Evolutionary conservation across 768 basidiomycete genomes (phyloP).

Genomic region (Termitomyces sp.): DNA sequence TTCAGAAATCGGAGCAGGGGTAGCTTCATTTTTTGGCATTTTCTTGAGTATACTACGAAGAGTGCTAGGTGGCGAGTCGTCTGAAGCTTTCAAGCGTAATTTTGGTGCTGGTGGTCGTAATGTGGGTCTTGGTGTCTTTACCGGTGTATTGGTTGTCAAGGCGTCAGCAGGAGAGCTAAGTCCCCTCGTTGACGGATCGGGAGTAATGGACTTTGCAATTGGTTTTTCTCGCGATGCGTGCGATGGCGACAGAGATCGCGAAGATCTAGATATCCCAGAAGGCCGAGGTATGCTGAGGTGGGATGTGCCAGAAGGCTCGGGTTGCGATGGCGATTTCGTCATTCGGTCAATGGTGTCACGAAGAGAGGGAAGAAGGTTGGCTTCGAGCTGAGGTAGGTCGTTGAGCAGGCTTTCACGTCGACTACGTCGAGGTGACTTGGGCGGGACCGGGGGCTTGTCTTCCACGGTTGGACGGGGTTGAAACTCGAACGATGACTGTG

Average conservation of each 20-base stretch:
- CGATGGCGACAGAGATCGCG: constrained; percentile 14
- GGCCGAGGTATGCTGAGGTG: constrained; percentile 8
- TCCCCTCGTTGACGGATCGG: not conserved
- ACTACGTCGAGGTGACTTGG: constrained; percentile 14
- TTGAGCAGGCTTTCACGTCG: constrained; percentile 39
- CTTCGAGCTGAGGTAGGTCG: constrained; percentile 57
- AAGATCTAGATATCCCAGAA: constrained; percentile 3
- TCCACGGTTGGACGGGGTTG: constrained; percentile 7
- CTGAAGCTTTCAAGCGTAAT: constrained; percentile 10
- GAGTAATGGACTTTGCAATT: not conserved
- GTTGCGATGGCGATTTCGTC: constrained; percentile 49
- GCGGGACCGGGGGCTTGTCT: constrained; percentile 9
- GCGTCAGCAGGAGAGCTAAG: constrained; percentile 11
- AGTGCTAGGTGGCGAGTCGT: constrained; percentile 20
- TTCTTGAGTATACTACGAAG: constrained; percentile 26
- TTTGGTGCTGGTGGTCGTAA: constrained; percentile 31
- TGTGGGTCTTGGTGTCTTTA: constrained; percentile 34
- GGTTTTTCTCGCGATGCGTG: constrained; percentile 2
- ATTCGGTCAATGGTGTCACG: constrained; percentile 71
- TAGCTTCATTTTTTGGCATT: not conserved
- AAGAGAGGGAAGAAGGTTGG: constrained; percentile 63
- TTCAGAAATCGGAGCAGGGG: constrained; percentile 3
- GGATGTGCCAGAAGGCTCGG: constrained; percentile 7
- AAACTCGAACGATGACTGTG: constrained; percentile 29
- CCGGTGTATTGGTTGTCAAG: constrained; percentile 25